Evolutionary conservation across 257 asterid genomes (phyloP).

Genomic region (Lantana camara): DNA sequence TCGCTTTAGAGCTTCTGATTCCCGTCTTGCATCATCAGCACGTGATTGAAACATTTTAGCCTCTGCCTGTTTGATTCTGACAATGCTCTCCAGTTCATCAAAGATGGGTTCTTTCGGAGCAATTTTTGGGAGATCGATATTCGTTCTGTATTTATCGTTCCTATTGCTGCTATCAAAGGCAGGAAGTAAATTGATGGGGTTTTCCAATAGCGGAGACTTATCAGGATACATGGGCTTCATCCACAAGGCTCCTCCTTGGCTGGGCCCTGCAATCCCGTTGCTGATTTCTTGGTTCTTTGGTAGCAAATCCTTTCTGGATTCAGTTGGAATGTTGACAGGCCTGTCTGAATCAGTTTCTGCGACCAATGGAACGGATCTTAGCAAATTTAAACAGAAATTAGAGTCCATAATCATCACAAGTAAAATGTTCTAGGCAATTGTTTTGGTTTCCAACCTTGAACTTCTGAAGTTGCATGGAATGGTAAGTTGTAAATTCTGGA

Average conservation of each 20-base stretch:
- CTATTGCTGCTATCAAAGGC: slow-evolving; percentile 39
- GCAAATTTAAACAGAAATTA: slow-evolving; percentile 4
- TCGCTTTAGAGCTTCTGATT: slow-evolving; percentile 80
- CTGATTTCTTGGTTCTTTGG: slow-evolving; percentile 49
- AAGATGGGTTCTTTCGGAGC: slow-evolving; percentile 56
- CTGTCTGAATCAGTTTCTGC: slow-evolving; percentile 61
- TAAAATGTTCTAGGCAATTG: background rate
- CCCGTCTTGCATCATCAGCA: slow-evolving; percentile 91
- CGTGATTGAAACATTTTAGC: slow-evolving; percentile 90
- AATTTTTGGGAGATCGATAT: slow-evolving; percentile 43
- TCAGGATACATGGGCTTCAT: slow-evolving; percentile 49
- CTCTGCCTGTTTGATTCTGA: slow-evolving; percentile 89
- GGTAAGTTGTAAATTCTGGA: background rate
- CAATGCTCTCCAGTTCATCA: slow-evolving; percentile 90
- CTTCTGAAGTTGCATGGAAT: background rate
- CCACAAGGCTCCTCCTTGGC: slow-evolving; percentile 72
- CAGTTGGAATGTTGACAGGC: slow-evolving; percentile 37
- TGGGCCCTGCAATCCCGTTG: slow-evolving; percentile 55
- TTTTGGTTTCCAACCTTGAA: background rate
- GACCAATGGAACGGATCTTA: slow-evolving; percentile 21
- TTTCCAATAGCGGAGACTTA: slow-evolving; percentile 58
- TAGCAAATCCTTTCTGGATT: slow-evolving; percentile 49
- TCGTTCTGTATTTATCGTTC: slow-evolving; percentile 40
- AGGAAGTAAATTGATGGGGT: slow-evolving; percentile 42
- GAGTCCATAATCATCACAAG: background rate